These are phyloP conservation scores for Quercus robur DNA, from an alignment of 306 rosid genomes.

Conservation along the genomic window DNA sequence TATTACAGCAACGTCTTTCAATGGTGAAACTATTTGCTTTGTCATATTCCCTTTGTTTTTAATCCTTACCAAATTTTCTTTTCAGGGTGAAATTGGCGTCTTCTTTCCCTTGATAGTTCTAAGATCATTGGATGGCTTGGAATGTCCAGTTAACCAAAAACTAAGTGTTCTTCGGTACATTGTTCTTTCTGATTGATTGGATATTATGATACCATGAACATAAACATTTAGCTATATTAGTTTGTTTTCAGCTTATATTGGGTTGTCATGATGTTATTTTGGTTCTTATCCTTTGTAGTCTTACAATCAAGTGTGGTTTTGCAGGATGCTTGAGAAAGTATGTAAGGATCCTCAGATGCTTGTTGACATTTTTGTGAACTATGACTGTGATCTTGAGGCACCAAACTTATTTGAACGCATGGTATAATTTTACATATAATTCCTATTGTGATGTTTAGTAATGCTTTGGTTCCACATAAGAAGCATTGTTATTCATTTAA, in stretches of 20 bases:
- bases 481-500: constrained; percentile 12
- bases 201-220: constrained; percentile 7
- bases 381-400: constrained; percentile 99
- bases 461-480: neutral
- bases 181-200: constrained; percentile 29
- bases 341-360: constrained; percentile 97
- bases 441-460: constrained; percentile 20
- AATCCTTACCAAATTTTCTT: constrained; percentile 16
- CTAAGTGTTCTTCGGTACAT: constrained; percentile 87
- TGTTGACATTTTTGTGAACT: constrained; percentile 97
- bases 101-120: constrained; percentile 95
- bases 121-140: constrained; percentile 84
- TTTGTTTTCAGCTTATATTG: constrained; percentile 4
- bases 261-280: constrained; percentile 11
- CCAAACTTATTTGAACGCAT: constrained; percentile 96
- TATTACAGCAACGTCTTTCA: constrained; percentile 20
- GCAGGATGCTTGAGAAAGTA: constrained; percentile 95
- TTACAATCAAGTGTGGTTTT: constrained; percentile 29
- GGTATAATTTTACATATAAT: constrained; percentile 45
- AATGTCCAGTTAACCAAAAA: constrained; percentile 78
- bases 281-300: constrained; percentile 26
- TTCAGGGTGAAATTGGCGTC: constrained; percentile 98
- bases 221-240: neutral
- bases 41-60: constrained; percentile 18
- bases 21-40: constrained; percentile 21